These are phyloP conservation scores for Crassisporium funariophilum DNA, from an alignment of 768 basidiomycete genomes.

Conservation along the genomic window DNA sequence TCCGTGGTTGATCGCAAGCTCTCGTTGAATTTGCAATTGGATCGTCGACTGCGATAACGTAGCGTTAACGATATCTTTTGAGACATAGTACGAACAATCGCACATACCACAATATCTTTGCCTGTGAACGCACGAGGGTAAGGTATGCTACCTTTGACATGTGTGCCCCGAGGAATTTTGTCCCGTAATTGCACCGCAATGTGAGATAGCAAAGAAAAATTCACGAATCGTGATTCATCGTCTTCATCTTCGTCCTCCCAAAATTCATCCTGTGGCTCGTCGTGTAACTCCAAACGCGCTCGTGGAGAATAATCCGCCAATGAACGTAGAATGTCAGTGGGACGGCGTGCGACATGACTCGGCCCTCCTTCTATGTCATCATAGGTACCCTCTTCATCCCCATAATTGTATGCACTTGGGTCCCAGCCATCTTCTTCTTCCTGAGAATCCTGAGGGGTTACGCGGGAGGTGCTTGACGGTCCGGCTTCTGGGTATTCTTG, in stretches of 20 bases:
- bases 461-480: constrained; percentile 2
- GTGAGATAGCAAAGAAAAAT: constrained; percentile 85
- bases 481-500: constrained; percentile 10
- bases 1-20: constrained; percentile 75
- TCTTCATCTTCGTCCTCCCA: constrained; percentile 67
- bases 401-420: constrained; percentile 15
- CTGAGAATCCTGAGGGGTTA: neutral
- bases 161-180: constrained; percentile 82
- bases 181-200: constrained; percentile 89
- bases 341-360: constrained; percentile 29
- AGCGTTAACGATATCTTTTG: no score
- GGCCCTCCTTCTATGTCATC: constrained; percentile 9
- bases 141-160: constrained; percentile 91
- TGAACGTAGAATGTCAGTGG: constrained; percentile 38
- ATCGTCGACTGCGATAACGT: constrained; percentile 96
- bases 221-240: constrained; percentile 70
- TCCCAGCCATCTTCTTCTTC: constrained; percentile 20
- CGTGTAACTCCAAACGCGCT: constrained; percentile 24
- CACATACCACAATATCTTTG: constrained; percentile 87
- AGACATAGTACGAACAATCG: no score
- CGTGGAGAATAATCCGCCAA: constrained; percentile 34
- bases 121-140: constrained; percentile 93
- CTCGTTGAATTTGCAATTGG: constrained; percentile 83
- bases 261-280: constrained; percentile 47
- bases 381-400: constrained; percentile 1